Base-by-base conservation (phyloP, 148 eudicot species). In the Suaeda aralocaspica region DNA sequence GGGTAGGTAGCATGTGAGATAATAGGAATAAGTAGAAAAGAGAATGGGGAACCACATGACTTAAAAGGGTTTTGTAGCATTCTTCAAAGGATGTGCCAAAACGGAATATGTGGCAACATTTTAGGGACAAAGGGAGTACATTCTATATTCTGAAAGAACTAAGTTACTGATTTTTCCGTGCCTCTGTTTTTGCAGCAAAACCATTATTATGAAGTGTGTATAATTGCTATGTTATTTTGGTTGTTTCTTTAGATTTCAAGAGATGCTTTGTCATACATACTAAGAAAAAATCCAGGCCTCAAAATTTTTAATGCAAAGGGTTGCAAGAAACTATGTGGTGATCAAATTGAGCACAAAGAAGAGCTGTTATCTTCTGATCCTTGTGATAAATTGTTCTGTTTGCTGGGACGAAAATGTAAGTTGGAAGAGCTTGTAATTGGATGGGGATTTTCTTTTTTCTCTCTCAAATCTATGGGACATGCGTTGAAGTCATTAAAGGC, bases 371-470 rank as follows among this genome's bases (percentile, higher is more conserved):
- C 70, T 34, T 39, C 36, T 9, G 25, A 68, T 76, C 75, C 72
- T 42, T 50, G 52, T 51, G 67, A 64, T 78, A 80, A 86, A 26
- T 66, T 86, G 75, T 87, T 72, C 72, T 53, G 68, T 29, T 66
- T 66, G 75, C 66, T 90, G 51, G 81, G 85, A 36, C 81, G 79
- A 82, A 74, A 77, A 56, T 84, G 91, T 81, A 83, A 70, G 66
- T 78, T 93, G 81, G 92, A 85, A 74, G 86, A 83, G 71, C 72
- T 91, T 69, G 77, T 82, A 55, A 67, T 84, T 46, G 98, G 98
- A 53, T 93, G 98, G 98, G 96, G 98, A 69, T 88, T 87, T 74
- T 88, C 95, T 2, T 77, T 67, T 68, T 78, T 64, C 67, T 80
- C 87, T 52, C 31, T 93, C 39, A 66, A 78, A 71, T 78, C 80